Evolutionary conservation across 371 early-diverging fungal genomes (phyloP).

Genomic region (Actinomucor elegans): DNA sequence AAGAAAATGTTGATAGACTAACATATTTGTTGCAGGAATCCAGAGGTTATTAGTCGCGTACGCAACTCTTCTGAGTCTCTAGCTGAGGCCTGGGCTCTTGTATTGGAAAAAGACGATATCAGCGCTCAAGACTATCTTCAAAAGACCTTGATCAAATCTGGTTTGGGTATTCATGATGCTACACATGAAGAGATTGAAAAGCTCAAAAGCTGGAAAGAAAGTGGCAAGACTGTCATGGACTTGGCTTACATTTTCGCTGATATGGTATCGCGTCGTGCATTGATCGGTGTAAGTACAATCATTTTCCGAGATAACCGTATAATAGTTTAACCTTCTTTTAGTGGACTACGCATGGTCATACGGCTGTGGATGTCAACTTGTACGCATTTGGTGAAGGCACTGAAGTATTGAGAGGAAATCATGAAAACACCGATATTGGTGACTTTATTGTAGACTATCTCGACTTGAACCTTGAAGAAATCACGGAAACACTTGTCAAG

Average conservation of each 20-base stretch:
- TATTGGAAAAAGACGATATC: background rate
- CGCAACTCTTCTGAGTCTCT: constrained; percentile 64
- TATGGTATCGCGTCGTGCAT: constrained; percentile 75
- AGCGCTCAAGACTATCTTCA: constrained; percentile 24
- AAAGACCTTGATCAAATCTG: constrained; percentile 50
- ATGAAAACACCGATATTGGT: constrained; percentile 91
- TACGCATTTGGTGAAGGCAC: constrained; percentile 69
- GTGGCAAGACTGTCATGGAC: constrained; percentile 14
- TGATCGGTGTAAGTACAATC: constrained; percentile 56
- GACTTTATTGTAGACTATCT: constrained; percentile 65
- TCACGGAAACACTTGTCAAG: constrained; percentile 51
- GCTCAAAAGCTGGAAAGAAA: constrained; percentile 40
- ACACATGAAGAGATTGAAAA: constrained; percentile 55
- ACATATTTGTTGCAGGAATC: constrained; percentile 41
- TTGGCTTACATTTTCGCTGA: constrained; percentile 60
- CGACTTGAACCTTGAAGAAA: constrained; percentile 56
- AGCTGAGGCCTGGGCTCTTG: constrained; percentile 30
- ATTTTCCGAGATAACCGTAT: background rate
- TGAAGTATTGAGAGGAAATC: constrained; percentile 58
- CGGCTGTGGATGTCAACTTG: constrained; percentile 92
- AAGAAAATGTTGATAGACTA: background rate
- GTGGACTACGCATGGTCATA: constrained; percentile 93
- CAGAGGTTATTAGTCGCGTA: constrained; percentile 71
- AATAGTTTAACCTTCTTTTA: constrained; percentile 18
- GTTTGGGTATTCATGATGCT: constrained; percentile 70